Evolutionary conservation across 768 basidiomycete species (phyloP), one percentile per base, ranked within the genome.

Genomic region (Boletellus ananas): DNA sequence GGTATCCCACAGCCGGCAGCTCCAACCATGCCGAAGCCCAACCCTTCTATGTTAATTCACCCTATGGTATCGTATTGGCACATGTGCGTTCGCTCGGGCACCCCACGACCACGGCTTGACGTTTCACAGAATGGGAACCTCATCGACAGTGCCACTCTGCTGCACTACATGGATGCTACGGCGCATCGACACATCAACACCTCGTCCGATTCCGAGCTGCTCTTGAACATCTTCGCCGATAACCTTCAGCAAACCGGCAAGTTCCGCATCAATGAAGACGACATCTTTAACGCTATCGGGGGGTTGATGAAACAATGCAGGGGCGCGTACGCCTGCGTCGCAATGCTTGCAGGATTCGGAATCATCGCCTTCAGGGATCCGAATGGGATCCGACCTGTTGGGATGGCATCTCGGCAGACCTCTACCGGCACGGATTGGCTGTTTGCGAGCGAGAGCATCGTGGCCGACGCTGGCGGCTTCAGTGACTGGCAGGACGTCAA

Each of bases 31-130:
- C 95, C 11, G 96, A 99, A 67, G 94, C 96, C 8, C 96, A 99
- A 65, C 96, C 96, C 1, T 99, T 99, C 78, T 99, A 99, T 66
- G 96, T 99, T 60, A 99, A 99, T 74, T 95, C 94, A n/a, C 96
- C 96, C 3, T 99, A 98, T 68, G 96, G 96, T 45, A 95, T 99
- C 63, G 92, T 94, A 54, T 88, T 99, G 65, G 96, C 91, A 17
- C 95, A 99, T 76, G 95, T 94, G 67, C 56, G 86, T 75, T 23
- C 40, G 42, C 43, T 34, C 17, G 25, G 16, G 29, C 33, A 1
- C 18, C 31, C 4, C 23, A 36, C 10, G 23, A 33, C 29, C 11
- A 13, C 21, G 9, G 36, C 17, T 34, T 62, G 9, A 65, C 34
- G 21, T 29, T 25, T 37, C 29, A 43, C 62, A 99, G 94, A 99